A percentile compares a stretch with the other conserved stretches of the same genome.
These are phyloP conservation scores for Jatropha podagrica DNA, from an alignment of 441 rosid species.

Conservation along the genomic window DNA sequence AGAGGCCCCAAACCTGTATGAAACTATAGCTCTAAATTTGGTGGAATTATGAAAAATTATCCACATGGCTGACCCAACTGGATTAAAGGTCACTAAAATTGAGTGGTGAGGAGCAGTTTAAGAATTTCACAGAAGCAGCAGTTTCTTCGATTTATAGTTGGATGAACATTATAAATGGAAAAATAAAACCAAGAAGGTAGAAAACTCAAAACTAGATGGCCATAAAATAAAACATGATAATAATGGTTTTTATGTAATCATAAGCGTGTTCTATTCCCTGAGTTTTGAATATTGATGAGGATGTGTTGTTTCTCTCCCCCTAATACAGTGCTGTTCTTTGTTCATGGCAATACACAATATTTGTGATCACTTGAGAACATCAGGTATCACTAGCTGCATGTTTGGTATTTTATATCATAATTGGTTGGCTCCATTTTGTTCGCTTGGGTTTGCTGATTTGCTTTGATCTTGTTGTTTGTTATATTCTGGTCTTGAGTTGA, in stretches of 20 bases:
- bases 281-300: not conserved
- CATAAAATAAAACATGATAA: no score
- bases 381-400: not conserved
- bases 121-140: not conserved
- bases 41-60: no score
- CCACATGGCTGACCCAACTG: not conserved
- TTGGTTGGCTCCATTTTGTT: conserved; percentile 9
- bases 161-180: not conserved
- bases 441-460: not conserved
- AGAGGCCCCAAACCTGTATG: not conserved
- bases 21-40: no score
- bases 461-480: conserved; percentile 7
- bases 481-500: conserved; percentile 15
- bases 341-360: not conserved
- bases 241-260: not conserved
- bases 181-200: not conserved
- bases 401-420: not conserved
- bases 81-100: not conserved
- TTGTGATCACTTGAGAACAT: not conserved
- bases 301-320: not conserved
- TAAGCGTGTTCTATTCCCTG: not conserved
- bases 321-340: not conserved
- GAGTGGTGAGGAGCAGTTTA: not conserved
- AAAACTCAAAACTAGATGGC: not conserved
- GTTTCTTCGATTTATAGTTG: not conserved